phyloP scores from a whole-genome alignment of 208 protist species.

The Naegleria fowleri region DNA sequence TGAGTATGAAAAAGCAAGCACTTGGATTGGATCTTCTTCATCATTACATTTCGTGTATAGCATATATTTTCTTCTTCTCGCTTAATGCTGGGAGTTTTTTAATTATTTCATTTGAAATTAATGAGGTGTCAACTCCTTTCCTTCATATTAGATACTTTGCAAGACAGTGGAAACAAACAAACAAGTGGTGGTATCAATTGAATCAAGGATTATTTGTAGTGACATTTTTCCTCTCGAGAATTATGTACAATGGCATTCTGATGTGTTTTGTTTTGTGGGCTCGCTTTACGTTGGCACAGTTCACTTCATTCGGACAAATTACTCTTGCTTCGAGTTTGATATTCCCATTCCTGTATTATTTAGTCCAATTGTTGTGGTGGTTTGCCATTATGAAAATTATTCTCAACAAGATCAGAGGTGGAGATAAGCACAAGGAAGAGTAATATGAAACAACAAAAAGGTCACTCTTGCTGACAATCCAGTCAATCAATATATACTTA shows the following conservation, averaged over 20 bases:
- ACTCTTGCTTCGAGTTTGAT: not conserved
- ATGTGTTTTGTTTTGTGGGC: not conserved
- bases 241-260: not conserved
- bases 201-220: not conserved
- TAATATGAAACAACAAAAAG: not conserved
- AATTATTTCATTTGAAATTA: not conserved
- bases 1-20: not conserved
- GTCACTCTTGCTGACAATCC: too few relatives aligned
- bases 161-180: not conserved
- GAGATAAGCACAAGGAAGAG: not conserved
- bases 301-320: not conserved
- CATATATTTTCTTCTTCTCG: not conserved
- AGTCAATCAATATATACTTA: too few relatives aligned
- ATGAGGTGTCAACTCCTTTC: not conserved
- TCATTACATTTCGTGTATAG: not conserved
- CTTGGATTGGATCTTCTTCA: not conserved
- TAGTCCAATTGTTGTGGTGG: not conserved
- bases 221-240: not conserved
- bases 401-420: not conserved
- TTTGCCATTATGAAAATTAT: not conserved
- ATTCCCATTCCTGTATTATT: not conserved
- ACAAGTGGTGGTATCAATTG: not conserved
- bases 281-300: not conserved
- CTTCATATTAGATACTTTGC: not conserved
- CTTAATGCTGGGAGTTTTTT: not conserved